Evolutionary conservation across 2,329 filamentous ascomycete species (phyloP), one percentile per base, ranked within the genome.

Genomic region (Lizonia empirigonia): DNA sequence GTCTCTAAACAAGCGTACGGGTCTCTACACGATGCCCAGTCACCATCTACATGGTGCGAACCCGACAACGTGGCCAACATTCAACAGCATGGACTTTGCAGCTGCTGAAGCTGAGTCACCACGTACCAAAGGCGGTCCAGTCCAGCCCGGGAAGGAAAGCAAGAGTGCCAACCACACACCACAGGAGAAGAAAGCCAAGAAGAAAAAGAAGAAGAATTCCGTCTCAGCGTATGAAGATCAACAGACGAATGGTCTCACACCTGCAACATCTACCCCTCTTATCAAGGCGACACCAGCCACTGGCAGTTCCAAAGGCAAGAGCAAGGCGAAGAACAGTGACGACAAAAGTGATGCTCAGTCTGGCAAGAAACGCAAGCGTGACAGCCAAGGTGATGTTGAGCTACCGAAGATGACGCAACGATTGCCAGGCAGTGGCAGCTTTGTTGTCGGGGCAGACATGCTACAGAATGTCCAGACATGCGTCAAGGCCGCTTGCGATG

Each of bases 61-160:
- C 38, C 30, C 39, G 12, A 22, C 44, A n/a, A n/a, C 49, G 26
- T 46, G 55, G 18, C 50, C 34, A 5, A 37, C 23, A 2, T 70
- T 55, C 56, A 70, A 60, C 50, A 62, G 58, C 32, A 64, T 59
- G 44, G 59, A 64, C 23, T 69, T 59, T 32, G 26, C 41, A 12
- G 45, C 41, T 4, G 51, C 54, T 4, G 32, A 44, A 20, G n/a
- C 32, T 8, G 49, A 41, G n/a, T 13, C 26, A 13, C 22, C 49
- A 5, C 27, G 33, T 3, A 15, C 44, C 10, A 19, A 39, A 6
- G 20, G 33, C n/a, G 29, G 35, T 3, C 12, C 16, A 10, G 35
- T 18, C 8, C 40, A 44, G 27, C 13, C 27, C 1, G 41, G 36
- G 27, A 37, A 40, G 7, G 27, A 50, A n/a, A 18, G 18, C 15